These are phyloP conservation scores for Chamaecrista fasciculata DNA, from an alignment of 306 rosid species.

Conservation along the genomic window DNA sequence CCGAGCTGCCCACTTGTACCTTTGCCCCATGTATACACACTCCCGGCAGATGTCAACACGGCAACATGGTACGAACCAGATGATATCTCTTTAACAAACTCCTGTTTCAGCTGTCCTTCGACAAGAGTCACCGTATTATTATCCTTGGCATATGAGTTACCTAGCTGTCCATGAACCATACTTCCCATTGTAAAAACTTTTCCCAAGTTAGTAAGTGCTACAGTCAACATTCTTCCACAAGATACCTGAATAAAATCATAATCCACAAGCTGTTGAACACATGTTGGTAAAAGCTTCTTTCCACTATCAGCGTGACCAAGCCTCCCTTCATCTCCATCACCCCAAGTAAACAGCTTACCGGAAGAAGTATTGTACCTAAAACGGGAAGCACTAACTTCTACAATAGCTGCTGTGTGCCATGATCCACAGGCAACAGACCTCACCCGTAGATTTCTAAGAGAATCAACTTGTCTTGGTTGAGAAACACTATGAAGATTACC, in stretches of 20 bases:
- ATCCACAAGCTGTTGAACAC: conserved; percentile 73
- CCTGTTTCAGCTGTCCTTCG: conserved; percentile 75
- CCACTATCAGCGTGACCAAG: conserved; percentile 66
- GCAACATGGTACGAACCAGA: conserved; percentile 72
- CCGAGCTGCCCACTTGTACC: conserved; percentile 78
- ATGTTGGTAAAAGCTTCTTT: conserved; percentile 65
- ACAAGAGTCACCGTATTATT: conserved; percentile 47
- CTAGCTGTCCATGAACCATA: conserved; percentile 62
- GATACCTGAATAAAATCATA: conserved; percentile 76
- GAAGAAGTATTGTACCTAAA: conserved; percentile 43
- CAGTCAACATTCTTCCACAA: conserved; percentile 80
- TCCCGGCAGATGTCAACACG: conserved; percentile 62
- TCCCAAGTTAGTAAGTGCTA: conserved; percentile 70
- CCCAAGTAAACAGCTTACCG: conserved; percentile 88
- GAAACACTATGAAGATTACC: conserved; percentile 54
- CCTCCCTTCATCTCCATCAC: conserved; percentile 76
- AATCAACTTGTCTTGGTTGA: conserved; percentile 76
- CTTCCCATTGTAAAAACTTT: conserved; percentile 75
- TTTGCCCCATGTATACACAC: conserved; percentile 77
- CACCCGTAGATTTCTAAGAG: conserved; percentile 59
- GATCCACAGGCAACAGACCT: conserved; percentile 86
- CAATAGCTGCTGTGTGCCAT: conserved; percentile 85
- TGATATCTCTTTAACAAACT: conserved; percentile 64
- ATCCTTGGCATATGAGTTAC: conserved; percentile 64
- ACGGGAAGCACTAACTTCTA: conserved; percentile 50